These are phyloP conservation scores for Aristolochia fimbriata DNA, from an alignment of 164 flowering plant species.

Conservation along the genomic window DNA sequence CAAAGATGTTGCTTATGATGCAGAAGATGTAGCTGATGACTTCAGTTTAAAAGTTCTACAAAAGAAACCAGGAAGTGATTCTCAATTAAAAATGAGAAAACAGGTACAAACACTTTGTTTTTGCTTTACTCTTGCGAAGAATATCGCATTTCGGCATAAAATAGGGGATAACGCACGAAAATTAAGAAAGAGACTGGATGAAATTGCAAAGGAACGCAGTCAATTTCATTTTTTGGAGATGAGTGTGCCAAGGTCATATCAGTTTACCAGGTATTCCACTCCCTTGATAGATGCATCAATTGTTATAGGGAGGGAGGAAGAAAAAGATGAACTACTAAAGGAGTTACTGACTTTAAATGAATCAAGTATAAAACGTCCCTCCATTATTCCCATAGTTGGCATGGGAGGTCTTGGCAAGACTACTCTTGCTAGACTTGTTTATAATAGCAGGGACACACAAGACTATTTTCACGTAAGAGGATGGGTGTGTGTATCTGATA, in stretches of 20 bases:
- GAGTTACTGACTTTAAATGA: background rate
- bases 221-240: background rate
- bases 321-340: background rate
- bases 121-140: background rate
- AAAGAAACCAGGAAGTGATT: background rate
- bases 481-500: conserved; percentile 5
- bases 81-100: background rate
- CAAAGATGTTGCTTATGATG: background rate
- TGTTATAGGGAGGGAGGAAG: background rate
- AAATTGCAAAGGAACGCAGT: background rate
- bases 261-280: background rate
- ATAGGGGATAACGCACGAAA: background rate
- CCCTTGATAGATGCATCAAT: background rate
- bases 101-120: background rate
- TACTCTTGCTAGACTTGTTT: conserved; percentile 7
- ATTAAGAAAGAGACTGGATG: background rate
- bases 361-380: background rate
- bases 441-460: background rate
- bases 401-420: conserved; percentile 12
- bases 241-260: background rate
- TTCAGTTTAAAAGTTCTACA: background rate
- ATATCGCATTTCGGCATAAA: background rate
- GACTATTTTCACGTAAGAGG: background rate
- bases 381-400: conserved; percentile 4
- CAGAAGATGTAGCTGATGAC: background rate